Conservation (phyloP, 768 basidiomycete genomes). For the Cystobasidium onofrii region DNA sequence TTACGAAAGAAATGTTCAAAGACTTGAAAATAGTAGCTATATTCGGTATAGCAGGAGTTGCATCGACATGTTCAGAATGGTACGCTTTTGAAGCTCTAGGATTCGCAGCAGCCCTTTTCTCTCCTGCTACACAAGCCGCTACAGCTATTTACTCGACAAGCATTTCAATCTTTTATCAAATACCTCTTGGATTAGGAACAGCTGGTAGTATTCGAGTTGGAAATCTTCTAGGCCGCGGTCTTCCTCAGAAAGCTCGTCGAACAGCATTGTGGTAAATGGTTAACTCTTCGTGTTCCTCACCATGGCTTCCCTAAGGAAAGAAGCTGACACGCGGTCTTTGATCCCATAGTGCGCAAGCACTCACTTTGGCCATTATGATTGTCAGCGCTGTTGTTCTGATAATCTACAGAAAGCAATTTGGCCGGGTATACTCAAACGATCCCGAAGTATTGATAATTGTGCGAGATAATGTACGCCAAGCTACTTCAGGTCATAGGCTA, state of each 20-base stretch:
- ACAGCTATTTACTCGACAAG: slow-evolving; percentile 16
- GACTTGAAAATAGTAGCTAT: slow-evolving; percentile 3
- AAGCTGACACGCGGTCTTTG: background rate
- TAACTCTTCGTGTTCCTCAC: background rate
- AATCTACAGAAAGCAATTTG: background rate
- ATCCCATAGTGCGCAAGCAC: background rate
- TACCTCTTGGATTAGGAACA: background rate
- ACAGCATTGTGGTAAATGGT: background rate
- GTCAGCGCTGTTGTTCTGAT: slow-evolving; percentile 6
- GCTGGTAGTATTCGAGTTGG: background rate
- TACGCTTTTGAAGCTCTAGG: slow-evolving; percentile 11
- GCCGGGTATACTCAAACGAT: slow-evolving; percentile 5
- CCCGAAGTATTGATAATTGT: background rate
- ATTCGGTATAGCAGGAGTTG: slow-evolving; percentile 19
- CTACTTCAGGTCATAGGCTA: background rate
- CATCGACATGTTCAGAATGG: slow-evolving; percentile 14
- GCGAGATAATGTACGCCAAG: background rate
- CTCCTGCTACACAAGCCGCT: background rate
- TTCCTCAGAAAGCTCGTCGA: background rate
- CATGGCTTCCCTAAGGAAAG: background rate
- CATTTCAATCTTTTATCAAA: background rate
- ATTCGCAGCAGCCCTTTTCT: background rate
- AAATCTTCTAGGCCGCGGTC: background rate
- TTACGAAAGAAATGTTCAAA: slow-evolving; percentile 3
- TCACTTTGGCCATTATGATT: background rate